Evolutionary conservation across 1,284 basidiomycete species (phyloP), one percentile per base, ranked within the genome.

Genomic region (Thecaphora frezii): DNA sequence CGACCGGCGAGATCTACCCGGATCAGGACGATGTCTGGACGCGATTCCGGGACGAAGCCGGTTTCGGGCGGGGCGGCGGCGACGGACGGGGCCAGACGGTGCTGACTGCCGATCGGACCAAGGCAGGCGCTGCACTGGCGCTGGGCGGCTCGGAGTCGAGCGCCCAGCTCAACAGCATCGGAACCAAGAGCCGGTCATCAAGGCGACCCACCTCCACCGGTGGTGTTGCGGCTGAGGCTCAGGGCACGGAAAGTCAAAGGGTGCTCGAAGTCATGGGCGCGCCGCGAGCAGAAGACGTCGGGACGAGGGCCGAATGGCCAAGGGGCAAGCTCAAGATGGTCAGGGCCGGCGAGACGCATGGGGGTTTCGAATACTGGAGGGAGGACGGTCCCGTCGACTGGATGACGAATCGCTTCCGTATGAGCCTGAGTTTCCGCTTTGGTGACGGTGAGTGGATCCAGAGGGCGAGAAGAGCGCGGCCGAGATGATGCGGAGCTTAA

Each of bases 301-400:
- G 66, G 10, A 69, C 64, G 14, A 51, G 62, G 21, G 54, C 55
- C 8, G 67, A 67, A 38, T 73, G 71, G 71, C 71, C 71, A n/a
- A 51, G 71, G 3, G 71, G 71, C 13, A 58, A 64, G 22, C 54
- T 74, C 12, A 64, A 65, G 45, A 44, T 72, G 28, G 71, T 74
- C 19, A 55, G 71, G 5, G 68, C 48, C 16, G 71, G 71, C 39
- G 42, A 25, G 9, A 53, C 50, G 44, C 56, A 63, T 21, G 68
- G 69, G 33, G 68, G 60, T 13, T 74, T 73, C 49, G 71, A 74
- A 30, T 74, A 74, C 53, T 74, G 70, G 70, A 52, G 71, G n/a
- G 71, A 74, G 40, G 71, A 74, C 44, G 64, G 67, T 18, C 71
- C 71, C 21, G 47, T 74, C 12, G 71, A 74, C 44, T 68, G 54